Conservation (phyloP, 2,329 filamentous ascomycete genomes). For the Fusarium udum region DNA sequence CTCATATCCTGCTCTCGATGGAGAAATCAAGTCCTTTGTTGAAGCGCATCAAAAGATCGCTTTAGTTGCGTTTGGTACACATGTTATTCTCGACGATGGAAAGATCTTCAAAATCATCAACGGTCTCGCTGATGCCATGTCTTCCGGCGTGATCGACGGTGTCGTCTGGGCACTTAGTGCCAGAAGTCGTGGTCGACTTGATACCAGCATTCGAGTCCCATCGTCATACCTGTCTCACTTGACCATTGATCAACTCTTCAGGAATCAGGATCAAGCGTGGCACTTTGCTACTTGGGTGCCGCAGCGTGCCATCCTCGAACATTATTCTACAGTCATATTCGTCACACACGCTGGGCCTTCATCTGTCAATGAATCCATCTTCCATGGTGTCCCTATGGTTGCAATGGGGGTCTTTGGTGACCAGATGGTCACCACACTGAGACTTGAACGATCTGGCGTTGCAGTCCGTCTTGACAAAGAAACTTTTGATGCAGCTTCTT, state of each 20-base stretch:
- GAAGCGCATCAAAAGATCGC: background rate
- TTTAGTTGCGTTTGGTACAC: conserved; percentile 1
- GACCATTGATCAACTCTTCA: background rate
- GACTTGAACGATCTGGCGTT: background rate
- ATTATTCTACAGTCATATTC: background rate
- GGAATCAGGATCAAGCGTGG: background rate
- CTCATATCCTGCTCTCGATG: background rate
- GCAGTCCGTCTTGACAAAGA: background rate
- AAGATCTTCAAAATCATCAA: background rate
- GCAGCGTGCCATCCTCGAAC: background rate
- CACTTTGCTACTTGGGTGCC: background rate
- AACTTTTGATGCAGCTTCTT: background rate
- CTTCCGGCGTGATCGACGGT: background rate
- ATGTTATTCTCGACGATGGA: background rate
- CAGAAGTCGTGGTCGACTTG: background rate
- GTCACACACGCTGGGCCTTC: background rate
- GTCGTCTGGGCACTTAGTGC: background rate
- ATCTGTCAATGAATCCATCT: conserved; percentile 4
- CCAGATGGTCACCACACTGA: background rate
- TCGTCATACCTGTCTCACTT: background rate
- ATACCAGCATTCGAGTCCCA: background rate
- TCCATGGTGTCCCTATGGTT: conserved; percentile 1
- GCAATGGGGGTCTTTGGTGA: conserved; percentile 2
- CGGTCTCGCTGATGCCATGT: background rate
- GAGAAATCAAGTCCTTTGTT: background rate